Evolutionary conservation across 2,329 filamentous ascomycete species (phyloP).

Genomic region (Hypoxylon sp.): DNA sequence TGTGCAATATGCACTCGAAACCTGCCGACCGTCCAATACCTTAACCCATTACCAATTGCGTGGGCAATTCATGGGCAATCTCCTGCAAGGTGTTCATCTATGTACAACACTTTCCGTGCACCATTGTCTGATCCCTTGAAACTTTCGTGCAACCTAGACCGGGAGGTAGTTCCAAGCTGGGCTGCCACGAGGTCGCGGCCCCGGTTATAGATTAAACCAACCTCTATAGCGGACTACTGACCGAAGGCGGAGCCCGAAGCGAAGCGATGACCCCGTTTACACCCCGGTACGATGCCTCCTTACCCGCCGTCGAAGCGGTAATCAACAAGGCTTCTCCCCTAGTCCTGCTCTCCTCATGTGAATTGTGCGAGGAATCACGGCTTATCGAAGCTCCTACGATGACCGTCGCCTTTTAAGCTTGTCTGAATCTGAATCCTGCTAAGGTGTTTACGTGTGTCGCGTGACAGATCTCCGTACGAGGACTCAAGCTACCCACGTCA

Average conservation of each 20-base stretch:
- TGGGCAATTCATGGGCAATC: background rate
- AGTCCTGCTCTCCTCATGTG: too few relatives aligned
- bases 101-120: background rate
- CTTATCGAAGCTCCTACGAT: background rate
- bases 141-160: constrained; percentile 1
- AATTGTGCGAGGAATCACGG: constrained; percentile 2
- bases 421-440: background rate
- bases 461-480: background rate
- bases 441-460: background rate
- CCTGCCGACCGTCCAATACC: background rate
- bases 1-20: too few relatives aligned
- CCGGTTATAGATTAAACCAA: constrained; percentile 15
- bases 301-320: background rate
- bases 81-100: background rate
- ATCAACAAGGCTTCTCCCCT: too few relatives aligned
- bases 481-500: background rate
- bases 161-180: background rate
- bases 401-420: background rate
- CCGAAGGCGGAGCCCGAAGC: constrained; percentile 3
- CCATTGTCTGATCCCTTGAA: constrained; percentile 1
- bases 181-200: constrained; percentile 24
- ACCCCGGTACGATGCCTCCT: background rate
- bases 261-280: background rate
- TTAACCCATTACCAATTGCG: background rate
- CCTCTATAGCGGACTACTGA: background rate